Evolutionary conservation across 1,284 basidiomycete species (phyloP).

Genomic region (Phylloboletellus chloephorus): DNA sequence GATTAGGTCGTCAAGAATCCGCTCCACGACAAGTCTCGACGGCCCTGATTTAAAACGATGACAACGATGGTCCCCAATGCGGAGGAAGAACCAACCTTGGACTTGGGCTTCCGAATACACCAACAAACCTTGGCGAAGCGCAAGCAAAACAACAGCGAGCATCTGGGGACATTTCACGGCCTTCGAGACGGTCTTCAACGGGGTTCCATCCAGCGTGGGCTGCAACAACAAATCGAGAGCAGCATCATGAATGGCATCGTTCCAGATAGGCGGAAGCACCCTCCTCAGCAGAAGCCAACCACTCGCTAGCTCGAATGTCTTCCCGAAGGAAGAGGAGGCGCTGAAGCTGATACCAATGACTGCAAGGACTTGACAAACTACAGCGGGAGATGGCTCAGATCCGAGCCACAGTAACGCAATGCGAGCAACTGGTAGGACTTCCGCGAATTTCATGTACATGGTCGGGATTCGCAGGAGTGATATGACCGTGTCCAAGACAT

Average conservation of each 20-base stretch:
- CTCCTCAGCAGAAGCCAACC: conserved; percentile 69
- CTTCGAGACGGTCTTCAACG: conserved; percentile 3
- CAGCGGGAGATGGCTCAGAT: conserved; percentile 53
- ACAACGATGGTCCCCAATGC: background rate
- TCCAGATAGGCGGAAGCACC: conserved; percentile 64
- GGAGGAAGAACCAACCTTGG: conserved; percentile 12
- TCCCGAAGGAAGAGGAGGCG: conserved; percentile 52
- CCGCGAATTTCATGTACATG: conserved; percentile 58
- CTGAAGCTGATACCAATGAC: conserved; percentile 53
- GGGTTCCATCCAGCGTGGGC: conserved; percentile 17
- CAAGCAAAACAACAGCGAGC: conserved; percentile 60
- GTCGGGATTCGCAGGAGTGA: conserved; percentile 49
- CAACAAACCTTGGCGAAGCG: conserved; percentile 45
- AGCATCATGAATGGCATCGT: conserved; percentile 54
- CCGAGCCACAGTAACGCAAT: conserved; percentile 71
- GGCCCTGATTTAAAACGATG: conserved; percentile 19
- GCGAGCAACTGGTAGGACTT: conserved; percentile 66
- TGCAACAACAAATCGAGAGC: conserved; percentile 65
- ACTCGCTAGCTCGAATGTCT: conserved; percentile 71
- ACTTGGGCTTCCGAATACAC: conserved; percentile 8
- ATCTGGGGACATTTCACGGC: conserved; percentile 38
- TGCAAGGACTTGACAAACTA: conserved; percentile 55
- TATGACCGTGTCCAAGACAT: conserved; percentile 56
- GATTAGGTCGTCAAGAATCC: conserved; percentile 60
- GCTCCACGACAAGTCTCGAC: conserved; percentile 15